Evolutionary conservation across 805 yeast species (phyloP), one percentile per base, ranked within the genome.

Genomic region (Saturnispora galanensis): DNA sequence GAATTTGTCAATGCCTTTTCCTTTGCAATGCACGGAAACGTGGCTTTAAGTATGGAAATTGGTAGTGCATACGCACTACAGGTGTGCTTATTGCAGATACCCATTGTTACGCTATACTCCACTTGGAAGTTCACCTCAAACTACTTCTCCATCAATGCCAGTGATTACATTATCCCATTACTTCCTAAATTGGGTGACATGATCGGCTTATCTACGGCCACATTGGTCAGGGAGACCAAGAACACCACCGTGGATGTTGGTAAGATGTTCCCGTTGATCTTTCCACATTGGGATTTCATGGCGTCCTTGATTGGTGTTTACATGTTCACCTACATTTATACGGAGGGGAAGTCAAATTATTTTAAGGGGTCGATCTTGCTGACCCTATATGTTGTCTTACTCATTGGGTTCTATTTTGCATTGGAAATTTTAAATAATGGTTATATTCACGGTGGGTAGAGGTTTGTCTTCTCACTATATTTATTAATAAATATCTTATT

Each of bases 41-140:
- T 93, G 44, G 96, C 98, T 0, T 68, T 93, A 38, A 85, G 96
- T 2, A 85, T 93, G 95, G 98, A 93, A 60, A 93, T 93, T 62
- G 98, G 98, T 48, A 81, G 95, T 50, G 98, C 98, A 0, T 93
- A 93, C 60, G 98, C 96, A 0, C 70, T 93, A 47, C 98, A 93
- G 62, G 98, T 93, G 12, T 90, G 96, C 54, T 68, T 93, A 47
- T 71, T 93, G 52, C 98, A 93, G 60, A 85, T 93, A 39, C 98
- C 98, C 1, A 80, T 93, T 2, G 73, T 93, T 58, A 95, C 88
- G 10, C 58, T 90, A 10, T 87, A 75, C 58, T 82, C 96, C 2
- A 72, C 83, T 46, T 69, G 66, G 64, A 71, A 56, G 35, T 50
- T 50, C 12, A 50, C 47, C 4, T 43, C 42, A 16, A 40, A 31